Conservation (phyloP, 116 monocot species). For the Iris pallida region DNA sequence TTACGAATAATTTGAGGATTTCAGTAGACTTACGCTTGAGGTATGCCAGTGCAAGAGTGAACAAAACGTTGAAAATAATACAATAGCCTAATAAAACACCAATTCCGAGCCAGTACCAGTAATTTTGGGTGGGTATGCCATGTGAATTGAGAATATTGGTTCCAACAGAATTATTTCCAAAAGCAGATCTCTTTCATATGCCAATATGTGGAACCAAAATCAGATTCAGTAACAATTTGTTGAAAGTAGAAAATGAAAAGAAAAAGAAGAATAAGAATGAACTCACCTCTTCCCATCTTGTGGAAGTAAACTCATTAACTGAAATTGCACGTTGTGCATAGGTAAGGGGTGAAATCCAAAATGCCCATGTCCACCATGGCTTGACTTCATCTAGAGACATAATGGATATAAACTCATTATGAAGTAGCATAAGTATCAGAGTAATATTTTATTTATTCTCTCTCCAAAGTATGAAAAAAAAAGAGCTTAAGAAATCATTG, state of each 20-base stretch:
- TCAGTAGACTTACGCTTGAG: slow-evolving; percentile 37
- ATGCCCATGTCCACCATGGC: slow-evolving; percentile 44
- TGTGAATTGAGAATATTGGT: slow-evolving; percentile 29
- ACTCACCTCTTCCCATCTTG: slow-evolving; percentile 32
- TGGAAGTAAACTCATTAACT: slow-evolving; percentile 37
- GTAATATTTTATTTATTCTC: no score
- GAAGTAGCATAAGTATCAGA: neutral
- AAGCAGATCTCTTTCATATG: slow-evolving; percentile 19
- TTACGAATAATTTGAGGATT: neutral
- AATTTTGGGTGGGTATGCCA: slow-evolving; percentile 20
- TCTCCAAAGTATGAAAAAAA: no score
- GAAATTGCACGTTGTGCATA: slow-evolving; percentile 42
- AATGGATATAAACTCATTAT: neutral
- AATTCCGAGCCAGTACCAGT: slow-evolving; percentile 56
- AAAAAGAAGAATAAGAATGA: neutral
- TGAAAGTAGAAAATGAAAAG: neutral
- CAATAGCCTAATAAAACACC: slow-evolving; percentile 37
- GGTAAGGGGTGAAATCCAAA: slow-evolving; percentile 37
- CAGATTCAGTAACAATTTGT: neutral
- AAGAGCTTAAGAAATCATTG: no score
- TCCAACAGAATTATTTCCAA: slow-evolving; percentile 33
- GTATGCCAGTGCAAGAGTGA: slow-evolving; percentile 34
- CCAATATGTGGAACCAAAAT: neutral
- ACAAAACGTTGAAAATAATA: slow-evolving; percentile 42
- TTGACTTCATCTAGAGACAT: slow-evolving; percentile 22